Base-by-base conservation (phyloP, 768 basidiomycete species). In the Kwoniella sp. region DNA sequence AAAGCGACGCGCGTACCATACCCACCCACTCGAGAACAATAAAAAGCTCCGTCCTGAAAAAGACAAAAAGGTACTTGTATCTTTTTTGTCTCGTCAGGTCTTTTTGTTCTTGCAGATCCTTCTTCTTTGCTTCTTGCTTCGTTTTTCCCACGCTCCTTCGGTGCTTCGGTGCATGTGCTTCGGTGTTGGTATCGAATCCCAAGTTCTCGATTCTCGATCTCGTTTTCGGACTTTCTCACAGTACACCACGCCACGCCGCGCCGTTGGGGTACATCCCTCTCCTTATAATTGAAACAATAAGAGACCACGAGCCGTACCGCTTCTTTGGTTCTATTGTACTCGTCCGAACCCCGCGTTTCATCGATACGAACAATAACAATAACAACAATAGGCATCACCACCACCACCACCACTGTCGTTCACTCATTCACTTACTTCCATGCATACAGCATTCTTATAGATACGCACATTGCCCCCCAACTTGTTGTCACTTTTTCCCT, bases 271-370 rank as follows among this genome's bases (percentile, higher is more conserved):
- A 45, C 41, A 45, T 45, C 41, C 41, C 8, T 45, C 15, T 45
- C 41, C 20, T 17, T 45, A 13, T 45, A 20, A 45, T 45, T 20
- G 41, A 45, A 45, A 45, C 41, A 45, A 45, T 45, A 45, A 20
- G 20, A 9, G 3, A 45, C 41, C 15, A 8, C 3, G 4, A 9
- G 3, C 41, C 4, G 3, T 45, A 45, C 41, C 41, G 15, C 41
- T 45, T 45, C 34, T 45, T 45, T 45, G 41, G 41, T 37, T 37
- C 7, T 37, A 45, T 20, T 45, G 41, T 45, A 45, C 17, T 45
- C 41, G 41, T 45, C 41, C 41, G 41, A 45, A 45, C 41, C 41
- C 41, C 41, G 41, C 41, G 41, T 45, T 45, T 45, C 41, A 45
- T 45, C 15, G 41, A 7, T 45, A 9, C 41, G 41, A 45, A 45